These are phyloP conservation scores for Myriosclerotinia duriaeana DNA, from an alignment of 2,329 filamentous ascomycete species.

Conservation along the genomic window DNA sequence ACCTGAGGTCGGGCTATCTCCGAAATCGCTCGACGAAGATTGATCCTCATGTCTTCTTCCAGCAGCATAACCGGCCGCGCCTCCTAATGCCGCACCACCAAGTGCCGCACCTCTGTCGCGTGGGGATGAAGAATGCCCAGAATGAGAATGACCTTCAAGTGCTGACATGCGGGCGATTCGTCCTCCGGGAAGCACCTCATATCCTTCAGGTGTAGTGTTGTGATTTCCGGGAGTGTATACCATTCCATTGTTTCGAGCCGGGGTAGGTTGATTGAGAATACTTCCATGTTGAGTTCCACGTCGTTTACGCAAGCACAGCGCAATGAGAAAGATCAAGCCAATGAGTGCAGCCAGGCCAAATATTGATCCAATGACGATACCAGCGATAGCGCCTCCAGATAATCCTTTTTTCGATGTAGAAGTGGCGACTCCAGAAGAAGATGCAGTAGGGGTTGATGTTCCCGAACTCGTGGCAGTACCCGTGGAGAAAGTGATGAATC, in stretches of 20 bases:
- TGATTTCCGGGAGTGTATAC: conserved; percentile 44
- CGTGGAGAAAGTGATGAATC: conserved; percentile 63
- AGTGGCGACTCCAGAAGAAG: conserved; percentile 25
- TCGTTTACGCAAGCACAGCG: conserved; percentile 51
- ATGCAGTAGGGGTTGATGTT: conserved; percentile 35
- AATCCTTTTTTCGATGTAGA: conserved; percentile 48
- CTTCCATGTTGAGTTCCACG: conserved; percentile 63
- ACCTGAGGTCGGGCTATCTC: conserved; percentile 65
- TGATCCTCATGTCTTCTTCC: conserved; percentile 50
- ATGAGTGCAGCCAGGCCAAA: conserved; percentile 68
- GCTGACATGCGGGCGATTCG: conserved; percentile 96
- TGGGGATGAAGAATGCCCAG: conserved; percentile 58
- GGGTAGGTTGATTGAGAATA: conserved; percentile 88
- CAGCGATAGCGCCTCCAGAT: conserved; percentile 85
- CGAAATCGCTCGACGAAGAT: conserved; percentile 68
- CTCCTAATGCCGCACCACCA: conserved; percentile 40
- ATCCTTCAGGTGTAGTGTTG: conserved; percentile 48
- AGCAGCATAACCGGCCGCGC: conserved; percentile 49
- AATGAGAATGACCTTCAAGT: conserved; percentile 71
- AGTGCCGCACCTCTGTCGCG: conserved; percentile 24
- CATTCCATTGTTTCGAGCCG: conserved; percentile 53
- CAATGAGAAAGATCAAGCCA: conserved; percentile 62
- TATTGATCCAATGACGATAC: conserved; percentile 80
- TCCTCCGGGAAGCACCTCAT: conserved; percentile 78
- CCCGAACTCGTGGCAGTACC: conserved; percentile 50